A percentile compares a stretch with the other conserved stretches of the same genome.
These are phyloP conservation scores for Astrothelium macrocarpum DNA, from an alignment of 495 filamentous ascomycete genomes.

Conservation along the genomic window DNA sequence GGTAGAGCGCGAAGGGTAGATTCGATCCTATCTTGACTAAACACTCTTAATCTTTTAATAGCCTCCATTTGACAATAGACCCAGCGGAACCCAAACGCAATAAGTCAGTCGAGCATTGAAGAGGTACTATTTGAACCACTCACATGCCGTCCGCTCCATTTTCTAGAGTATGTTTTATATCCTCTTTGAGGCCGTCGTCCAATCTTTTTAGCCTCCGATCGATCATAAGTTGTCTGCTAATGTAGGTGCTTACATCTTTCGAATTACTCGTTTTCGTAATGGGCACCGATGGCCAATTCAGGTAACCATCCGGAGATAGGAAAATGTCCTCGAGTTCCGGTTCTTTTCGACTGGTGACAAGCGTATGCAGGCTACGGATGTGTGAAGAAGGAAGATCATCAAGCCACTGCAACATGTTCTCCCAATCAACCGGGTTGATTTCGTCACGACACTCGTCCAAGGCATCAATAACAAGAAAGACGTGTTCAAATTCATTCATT, in stretches of 20 bases:
- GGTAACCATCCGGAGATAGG: background rate
- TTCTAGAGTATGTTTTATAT: slow-evolving; percentile 17
- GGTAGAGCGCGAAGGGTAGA: slow-evolving; percentile 18
- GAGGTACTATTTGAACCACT: background rate
- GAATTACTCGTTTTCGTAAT: background rate
- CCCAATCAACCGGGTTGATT: background rate
- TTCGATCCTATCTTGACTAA: slow-evolving; percentile 9
- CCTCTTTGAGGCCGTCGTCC: background rate
- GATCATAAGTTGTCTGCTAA: slow-evolving; percentile 12
- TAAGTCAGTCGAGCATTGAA: background rate
- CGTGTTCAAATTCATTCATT: background rate
- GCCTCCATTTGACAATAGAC: slow-evolving; percentile 21
- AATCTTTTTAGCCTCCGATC: slow-evolving; percentile 13
- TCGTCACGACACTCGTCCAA: slow-evolving; percentile 23
- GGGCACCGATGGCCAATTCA: slow-evolving; percentile 7
- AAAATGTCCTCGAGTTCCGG: background rate
- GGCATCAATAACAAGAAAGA: slow-evolving; percentile 21
- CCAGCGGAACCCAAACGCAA: slow-evolving; percentile 20
- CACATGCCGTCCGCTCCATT: slow-evolving; percentile 23
- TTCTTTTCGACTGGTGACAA: background rate
- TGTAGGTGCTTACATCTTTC: slow-evolving; percentile 18
- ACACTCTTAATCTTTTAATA: slow-evolving; percentile 14
- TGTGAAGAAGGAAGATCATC: background rate
- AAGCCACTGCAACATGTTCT: background rate
- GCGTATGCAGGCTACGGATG: background rate